Evolutionary conservation across 73 alveolate species (phyloP).

Genomic region (Effrenium voratum): DNA sequence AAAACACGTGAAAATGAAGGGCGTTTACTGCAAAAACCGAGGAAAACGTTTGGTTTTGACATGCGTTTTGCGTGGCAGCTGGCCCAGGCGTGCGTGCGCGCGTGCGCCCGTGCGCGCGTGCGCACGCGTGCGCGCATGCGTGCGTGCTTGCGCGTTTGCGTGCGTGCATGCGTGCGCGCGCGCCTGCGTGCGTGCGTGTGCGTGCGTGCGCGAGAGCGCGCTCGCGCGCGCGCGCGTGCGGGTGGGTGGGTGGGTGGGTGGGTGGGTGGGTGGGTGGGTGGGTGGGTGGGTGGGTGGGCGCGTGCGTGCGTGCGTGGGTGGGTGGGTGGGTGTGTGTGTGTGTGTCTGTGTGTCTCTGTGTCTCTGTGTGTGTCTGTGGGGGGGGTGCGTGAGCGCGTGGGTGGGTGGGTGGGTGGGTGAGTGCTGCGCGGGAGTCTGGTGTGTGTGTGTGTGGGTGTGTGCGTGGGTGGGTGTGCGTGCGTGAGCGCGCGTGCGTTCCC

Average conservation of each 20-base stretch:
- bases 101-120: constrained; percentile 7
- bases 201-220: neutral
- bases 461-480: neutral
- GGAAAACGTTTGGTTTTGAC: too few species aligned
- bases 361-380: constrained; percentile 37
- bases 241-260: constrained; percentile 8
- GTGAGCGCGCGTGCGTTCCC: neutral
- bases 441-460: constrained; percentile 18
- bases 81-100: neutral
- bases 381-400: too few species aligned
- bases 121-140: neutral
- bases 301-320: neutral
- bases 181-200: neutral
- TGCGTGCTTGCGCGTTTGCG: constrained; percentile 11
- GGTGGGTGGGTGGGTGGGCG: neutral
- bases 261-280: neutral
- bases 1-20: too few species aligned
- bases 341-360: constrained; percentile 38
- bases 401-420: neutral
- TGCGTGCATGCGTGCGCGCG: neutral
- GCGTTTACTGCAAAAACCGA: too few species aligned
- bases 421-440: neutral
- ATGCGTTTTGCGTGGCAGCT: constrained; percentile 14
- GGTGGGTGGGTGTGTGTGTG: constrained; percentile 14
- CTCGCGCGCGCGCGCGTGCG: neutral